phyloP scores from a whole-genome alignment of 2,329 filamentous ascomycete genomes.

The Fusarium virguliforme region DNA sequence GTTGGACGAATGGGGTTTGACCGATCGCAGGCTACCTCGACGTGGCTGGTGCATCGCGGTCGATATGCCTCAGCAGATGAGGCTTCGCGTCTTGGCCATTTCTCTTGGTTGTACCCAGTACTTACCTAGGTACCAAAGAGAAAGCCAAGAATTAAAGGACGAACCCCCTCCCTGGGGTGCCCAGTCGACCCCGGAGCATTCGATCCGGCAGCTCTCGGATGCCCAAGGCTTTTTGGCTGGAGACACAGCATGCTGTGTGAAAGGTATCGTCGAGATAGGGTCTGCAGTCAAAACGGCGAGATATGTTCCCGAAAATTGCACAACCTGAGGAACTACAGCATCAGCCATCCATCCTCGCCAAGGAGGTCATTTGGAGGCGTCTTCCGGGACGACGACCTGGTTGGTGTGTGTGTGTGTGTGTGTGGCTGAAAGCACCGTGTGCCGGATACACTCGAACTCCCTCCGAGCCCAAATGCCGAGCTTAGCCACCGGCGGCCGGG shows the following conservation, averaged over 20 bases:
- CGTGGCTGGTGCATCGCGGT: slow-evolving; percentile 31
- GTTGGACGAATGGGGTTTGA: slow-evolving; percentile 30
- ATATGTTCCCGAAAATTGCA: slow-evolving; percentile 1
- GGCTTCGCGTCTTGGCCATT: not conserved
- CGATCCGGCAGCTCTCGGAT: slow-evolving; percentile 24
- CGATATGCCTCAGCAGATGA: slow-evolving; percentile 7
- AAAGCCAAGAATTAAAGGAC: slow-evolving; percentile 13
- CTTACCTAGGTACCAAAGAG: not conserved
- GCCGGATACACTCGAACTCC: not conserved
- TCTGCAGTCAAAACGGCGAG: slow-evolving; percentile 10
- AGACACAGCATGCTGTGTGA: slow-evolving; percentile 18
- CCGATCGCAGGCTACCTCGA: slow-evolving; percentile 27
- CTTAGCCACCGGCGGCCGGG: slow-evolving; percentile 41
- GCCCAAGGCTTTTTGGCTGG: slow-evolving; percentile 12
- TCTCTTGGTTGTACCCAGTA: slow-evolving; percentile 11
- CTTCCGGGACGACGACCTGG: slow-evolving; percentile 27
- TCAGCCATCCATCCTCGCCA: slow-evolving; percentile 28
- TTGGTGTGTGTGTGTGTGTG: not conserved
- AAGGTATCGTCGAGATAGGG: slow-evolving; percentile 2
- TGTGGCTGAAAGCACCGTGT: slow-evolving; percentile 20
- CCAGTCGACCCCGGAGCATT: slow-evolving; percentile 33
- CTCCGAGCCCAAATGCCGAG: slow-evolving; percentile 31
- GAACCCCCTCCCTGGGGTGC: slow-evolving; percentile 9
- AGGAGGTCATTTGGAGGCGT: slow-evolving; percentile 39
- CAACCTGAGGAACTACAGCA: slow-evolving; percentile 9